Evolutionary conservation across 345 rosid genomes (phyloP).

Genomic region (Euphorbia lathyris): DNA sequence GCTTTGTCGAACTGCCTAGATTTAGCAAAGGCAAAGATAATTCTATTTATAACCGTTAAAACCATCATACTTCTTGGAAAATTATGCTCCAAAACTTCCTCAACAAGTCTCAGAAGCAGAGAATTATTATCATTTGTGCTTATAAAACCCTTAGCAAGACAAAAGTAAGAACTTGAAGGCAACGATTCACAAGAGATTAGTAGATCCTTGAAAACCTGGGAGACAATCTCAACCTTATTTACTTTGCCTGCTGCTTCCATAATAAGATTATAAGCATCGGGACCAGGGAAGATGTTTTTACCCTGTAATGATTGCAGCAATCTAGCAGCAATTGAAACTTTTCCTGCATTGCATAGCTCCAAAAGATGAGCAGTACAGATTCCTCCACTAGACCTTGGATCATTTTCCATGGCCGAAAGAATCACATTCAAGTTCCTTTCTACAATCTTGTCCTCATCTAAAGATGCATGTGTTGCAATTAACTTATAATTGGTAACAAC

Average conservation of each 20-base stretch:
- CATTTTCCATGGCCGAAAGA: slow-evolving; percentile 23
- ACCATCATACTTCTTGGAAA: slow-evolving; percentile 39
- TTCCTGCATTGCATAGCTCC: slow-evolving; percentile 47
- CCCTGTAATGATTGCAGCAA: slow-evolving; percentile 42
- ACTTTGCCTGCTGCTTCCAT: slow-evolving; percentile 41
- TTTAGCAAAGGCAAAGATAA: slow-evolving; percentile 59
- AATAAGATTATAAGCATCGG: slow-evolving; percentile 34
- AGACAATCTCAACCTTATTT: slow-evolving; percentile 31
- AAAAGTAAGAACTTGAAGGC: slow-evolving; percentile 50
- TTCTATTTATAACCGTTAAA: slow-evolving; percentile 55
- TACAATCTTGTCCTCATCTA: slow-evolving; percentile 30
- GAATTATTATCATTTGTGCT: slow-evolving; percentile 32
- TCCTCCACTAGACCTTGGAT: slow-evolving; percentile 28
- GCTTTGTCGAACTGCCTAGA: slow-evolving; percentile 67
- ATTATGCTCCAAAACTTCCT: slow-evolving; percentile 42
- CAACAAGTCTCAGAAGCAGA: slow-evolving; percentile 43
- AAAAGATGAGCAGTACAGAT: slow-evolving; percentile 29
- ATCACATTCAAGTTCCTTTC: slow-evolving; percentile 35
- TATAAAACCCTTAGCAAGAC: slow-evolving; percentile 56
- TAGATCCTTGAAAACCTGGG: slow-evolving; percentile 44
- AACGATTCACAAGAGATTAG: slow-evolving; percentile 37
- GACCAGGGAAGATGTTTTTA: slow-evolving; percentile 36
- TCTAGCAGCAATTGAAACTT: slow-evolving; percentile 41
- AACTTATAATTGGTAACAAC: slow-evolving; percentile 22
- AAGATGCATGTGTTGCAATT: slow-evolving; percentile 31